Evolutionary conservation across 352 stramenopile species (phyloP).

Genomic region (Globisporangium heterothallicum): DNA sequence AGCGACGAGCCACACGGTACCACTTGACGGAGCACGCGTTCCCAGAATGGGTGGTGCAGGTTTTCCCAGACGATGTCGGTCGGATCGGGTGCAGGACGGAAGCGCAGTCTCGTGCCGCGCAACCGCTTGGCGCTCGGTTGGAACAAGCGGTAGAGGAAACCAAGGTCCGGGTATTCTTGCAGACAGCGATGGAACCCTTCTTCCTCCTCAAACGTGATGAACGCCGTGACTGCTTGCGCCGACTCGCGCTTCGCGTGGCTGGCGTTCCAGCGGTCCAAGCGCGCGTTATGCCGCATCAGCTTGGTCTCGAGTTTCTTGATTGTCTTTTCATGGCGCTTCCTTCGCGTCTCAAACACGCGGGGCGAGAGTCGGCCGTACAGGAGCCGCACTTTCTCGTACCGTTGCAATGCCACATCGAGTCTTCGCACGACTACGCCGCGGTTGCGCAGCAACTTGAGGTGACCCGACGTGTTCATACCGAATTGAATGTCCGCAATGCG

Average conservation of each 20-base stretch:
- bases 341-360: constrained; percentile 32
- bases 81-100: constrained; percentile 65
- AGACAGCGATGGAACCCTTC: constrained; percentile 76
- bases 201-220: constrained; percentile 83
- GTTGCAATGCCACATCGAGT: constrained; percentile 61
- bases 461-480: constrained; percentile 54
- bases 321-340: constrained; percentile 36
- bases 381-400: constrained; percentile 57
- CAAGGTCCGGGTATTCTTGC: constrained; percentile 68
- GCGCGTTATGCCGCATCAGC: constrained; percentile 34
- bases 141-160: constrained; percentile 67
- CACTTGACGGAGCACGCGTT: constrained; percentile 56
- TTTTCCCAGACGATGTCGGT: constrained; percentile 86
- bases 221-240: constrained; percentile 63
- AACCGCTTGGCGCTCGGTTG: constrained; percentile 60
- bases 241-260: constrained; percentile 16
- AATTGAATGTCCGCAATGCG: constrained; percentile 78
- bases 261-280: constrained; percentile 25
- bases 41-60: constrained; percentile 56
- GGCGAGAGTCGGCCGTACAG: constrained; percentile 39
- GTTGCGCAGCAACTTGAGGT: constrained; percentile 53
- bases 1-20: too few species aligned
- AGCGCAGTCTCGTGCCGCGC: constrained; percentile 64
- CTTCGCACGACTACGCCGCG: constrained; percentile 56
- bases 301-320: constrained; percentile 39